These are phyloP conservation scores for Dictyostelium purpureum DNA, from an alignment of 78 protist species.

Conservation along the genomic window DNA sequence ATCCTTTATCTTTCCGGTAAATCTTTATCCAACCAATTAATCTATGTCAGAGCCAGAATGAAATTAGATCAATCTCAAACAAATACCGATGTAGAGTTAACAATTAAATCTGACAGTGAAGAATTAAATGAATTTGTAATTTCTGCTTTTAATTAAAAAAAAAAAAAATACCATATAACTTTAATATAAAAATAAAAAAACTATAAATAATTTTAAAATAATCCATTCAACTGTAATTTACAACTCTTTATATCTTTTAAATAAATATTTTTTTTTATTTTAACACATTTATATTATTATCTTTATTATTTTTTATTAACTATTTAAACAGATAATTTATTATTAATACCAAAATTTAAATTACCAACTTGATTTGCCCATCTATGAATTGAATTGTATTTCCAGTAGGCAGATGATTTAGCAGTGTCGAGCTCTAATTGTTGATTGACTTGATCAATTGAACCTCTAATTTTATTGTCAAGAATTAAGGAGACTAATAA, in stretches of 20 bases:
- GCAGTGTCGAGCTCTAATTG: constrained; percentile 75
- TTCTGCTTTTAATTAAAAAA: constrained; percentile 29
- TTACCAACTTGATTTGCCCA: constrained; percentile 82
- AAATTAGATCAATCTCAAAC: constrained; percentile 30
- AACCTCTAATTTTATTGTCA: constrained; percentile 88
- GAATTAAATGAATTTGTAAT: constrained; percentile 23
- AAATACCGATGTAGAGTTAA: constrained; percentile 44
- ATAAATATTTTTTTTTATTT: background rate
- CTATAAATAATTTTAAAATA: no score
- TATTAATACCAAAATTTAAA: constrained; percentile 20
- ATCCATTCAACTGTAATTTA: no score
- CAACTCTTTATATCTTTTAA: no score
- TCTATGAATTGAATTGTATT: constrained; percentile 74
- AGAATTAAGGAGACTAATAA: constrained; percentile 92
- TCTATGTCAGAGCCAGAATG: constrained; percentile 64
- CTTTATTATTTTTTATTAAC: background rate
- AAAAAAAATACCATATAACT: background rate
- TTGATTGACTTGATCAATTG: constrained; percentile 91
- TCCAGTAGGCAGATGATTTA: constrained; percentile 66
- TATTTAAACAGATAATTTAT: constrained; percentile 39
- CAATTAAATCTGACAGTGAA: constrained; percentile 54
- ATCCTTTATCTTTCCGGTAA: constrained; percentile 80
- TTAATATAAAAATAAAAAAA: no score
- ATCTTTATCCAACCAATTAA: constrained; percentile 8
- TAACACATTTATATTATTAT: background rate